Evolutionary conservation across 2,329 filamentous ascomycete genomes (phyloP).

Genomic region (Plenodomus biglobosus): DNA sequence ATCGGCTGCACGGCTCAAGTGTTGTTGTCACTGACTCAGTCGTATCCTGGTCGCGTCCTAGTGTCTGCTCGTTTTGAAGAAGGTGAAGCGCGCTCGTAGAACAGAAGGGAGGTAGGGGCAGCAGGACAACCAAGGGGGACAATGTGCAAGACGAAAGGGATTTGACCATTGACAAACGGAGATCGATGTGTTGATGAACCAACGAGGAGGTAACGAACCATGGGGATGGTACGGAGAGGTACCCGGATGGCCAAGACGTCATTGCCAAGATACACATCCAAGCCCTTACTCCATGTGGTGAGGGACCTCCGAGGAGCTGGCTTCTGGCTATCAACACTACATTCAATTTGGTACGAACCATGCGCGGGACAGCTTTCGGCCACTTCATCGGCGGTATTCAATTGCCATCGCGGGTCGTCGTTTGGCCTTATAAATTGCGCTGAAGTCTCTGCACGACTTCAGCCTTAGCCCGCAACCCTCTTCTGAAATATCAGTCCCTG

Average conservation of each 20-base stretch:
- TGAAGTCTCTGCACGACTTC: neutral
- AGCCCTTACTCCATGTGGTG: conserved; percentile 10
- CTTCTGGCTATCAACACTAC: neutral
- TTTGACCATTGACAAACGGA: no score
- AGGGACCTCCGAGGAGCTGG: neutral
- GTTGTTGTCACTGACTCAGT: no score
- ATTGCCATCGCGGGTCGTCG: conserved; percentile 4
- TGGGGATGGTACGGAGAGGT: neutral
- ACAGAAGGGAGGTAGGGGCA: no score
- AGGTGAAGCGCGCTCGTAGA: no score
- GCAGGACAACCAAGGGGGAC: no score
- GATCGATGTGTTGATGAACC: no score
- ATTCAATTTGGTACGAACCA: conserved; percentile 3
- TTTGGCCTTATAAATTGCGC: neutral
- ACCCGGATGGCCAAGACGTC: neutral
- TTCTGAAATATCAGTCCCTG: neutral
- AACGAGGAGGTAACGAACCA: neutral
- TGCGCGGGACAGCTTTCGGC: conserved; percentile 9
- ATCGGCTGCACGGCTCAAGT: no score
- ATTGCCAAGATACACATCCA: conserved; percentile 5
- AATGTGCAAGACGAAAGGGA: no score
- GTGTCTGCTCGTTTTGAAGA: no score
- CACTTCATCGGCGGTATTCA: conserved; percentile 16
- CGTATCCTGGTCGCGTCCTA: no score
- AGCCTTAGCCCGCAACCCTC: neutral